Evolutionary conservation across 148 eudicot genomes (phyloP), one percentile per base, ranked within the genome.

Genomic region (Rhododendron griersonianum): DNA sequence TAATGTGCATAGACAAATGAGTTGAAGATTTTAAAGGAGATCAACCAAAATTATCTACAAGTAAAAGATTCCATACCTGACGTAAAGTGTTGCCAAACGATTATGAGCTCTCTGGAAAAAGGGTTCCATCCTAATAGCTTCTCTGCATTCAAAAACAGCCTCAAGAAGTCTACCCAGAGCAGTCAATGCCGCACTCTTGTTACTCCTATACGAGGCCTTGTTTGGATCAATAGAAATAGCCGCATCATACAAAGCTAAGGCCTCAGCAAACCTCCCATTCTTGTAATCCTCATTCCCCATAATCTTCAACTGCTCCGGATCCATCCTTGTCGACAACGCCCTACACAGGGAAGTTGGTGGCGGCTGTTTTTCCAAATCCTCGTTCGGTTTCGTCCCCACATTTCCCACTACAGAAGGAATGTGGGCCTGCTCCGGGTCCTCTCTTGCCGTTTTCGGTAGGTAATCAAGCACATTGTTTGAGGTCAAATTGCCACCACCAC

Each of bases 251-350:
- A 97, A 89, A 48, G 98, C 94, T 78, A 97, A 80, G 1, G 99
- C 98, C 78, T 97, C 98, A 4, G 91, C 98, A 88, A 95, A 97
- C 23, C 92, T 91, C 28, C 99, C 99, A 84, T 92, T 95, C 91
- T 95, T 95, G 86, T 93, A 97, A 89, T 95, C 98, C 86, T 97
- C 99, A 83, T 97, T 97, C 1, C 99, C 99, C 90, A 97, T 2
- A 45, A 94, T 93, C 92, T 95, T 96, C 90, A 97, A 80, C 7
- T 94, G 90, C 90, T 97, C 99, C 0, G 99, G 99, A 87, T 97
- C 99, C 99, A 95, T 97, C 78, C 98, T 89, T 18, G 98, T 94
- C 9, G 99, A 97, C 45, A 97, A 79, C 48, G 98, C 98, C 82
- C 98, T 83, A 37, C 99, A 97, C 11, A 95, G 83, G 3, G 99